Evolutionary conservation across 352 stramenopile genomes (phyloP).

Genomic region (Pythium oligandrum): DNA sequence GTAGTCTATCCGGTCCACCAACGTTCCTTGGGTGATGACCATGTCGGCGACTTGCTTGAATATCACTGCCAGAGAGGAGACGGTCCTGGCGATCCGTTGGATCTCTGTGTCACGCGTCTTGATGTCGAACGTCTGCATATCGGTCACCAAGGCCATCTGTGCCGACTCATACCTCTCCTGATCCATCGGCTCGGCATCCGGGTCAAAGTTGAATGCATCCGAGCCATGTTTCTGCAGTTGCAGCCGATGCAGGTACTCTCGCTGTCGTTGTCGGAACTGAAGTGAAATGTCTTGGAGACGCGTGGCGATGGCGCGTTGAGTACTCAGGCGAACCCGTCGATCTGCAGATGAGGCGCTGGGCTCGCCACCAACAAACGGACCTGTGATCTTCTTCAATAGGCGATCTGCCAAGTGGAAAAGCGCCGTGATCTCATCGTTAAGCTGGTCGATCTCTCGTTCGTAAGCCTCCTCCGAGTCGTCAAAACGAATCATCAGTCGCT

Average conservation of each 20-base stretch:
- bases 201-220: slow-evolving; percentile 51
- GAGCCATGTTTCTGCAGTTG: slow-evolving; percentile 73
- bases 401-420: slow-evolving; percentile 70
- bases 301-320: slow-evolving; percentile 55
- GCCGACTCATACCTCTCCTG: slow-evolving; percentile 1
- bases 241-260: slow-evolving; percentile 66
- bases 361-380: slow-evolving; percentile 43
- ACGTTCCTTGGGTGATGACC: slow-evolving; percentile 78
- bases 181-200: slow-evolving; percentile 2
- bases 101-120: slow-evolving; percentile 66
- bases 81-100: slow-evolving; percentile 69
- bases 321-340: slow-evolving; percentile 57
- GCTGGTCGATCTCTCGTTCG: slow-evolving; percentile 62
- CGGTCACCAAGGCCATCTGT: slow-evolving; percentile 25
- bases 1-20: slow-evolving; percentile 85
- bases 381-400: slow-evolving; percentile 66
- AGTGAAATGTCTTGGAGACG: slow-evolving; percentile 59
- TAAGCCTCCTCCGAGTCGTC: slow-evolving; percentile 59
- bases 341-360: slow-evolving; percentile 43
- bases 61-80: slow-evolving; percentile 55
- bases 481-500: slow-evolving; percentile 80
- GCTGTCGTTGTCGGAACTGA: slow-evolving; percentile 59
- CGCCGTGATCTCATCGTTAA: slow-evolving; percentile 57
- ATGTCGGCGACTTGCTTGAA: slow-evolving; percentile 82
- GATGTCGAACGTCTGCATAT: slow-evolving; percentile 42